Evolutionary conservation across 805 yeast genomes (phyloP), one percentile per base, ranked within the genome.

Genomic region (Candida succiphila): DNA sequence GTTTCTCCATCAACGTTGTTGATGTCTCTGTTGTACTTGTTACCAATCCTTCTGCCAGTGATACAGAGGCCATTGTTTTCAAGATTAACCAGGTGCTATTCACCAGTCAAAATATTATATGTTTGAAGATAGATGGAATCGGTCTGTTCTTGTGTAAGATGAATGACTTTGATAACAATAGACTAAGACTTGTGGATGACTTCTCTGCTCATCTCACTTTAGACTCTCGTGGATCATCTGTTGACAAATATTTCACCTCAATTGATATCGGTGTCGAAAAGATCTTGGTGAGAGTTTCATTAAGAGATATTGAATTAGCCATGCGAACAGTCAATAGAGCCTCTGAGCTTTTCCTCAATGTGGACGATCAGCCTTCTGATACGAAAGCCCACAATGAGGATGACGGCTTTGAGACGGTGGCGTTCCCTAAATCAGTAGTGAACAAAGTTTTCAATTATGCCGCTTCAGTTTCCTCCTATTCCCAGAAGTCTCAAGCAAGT

Each of bases 61-160:
- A 76, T 39, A 74, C 95, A 0, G 95, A 88, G 46, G 97, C 97
- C 0, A 70, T 89, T 39, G 96, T 89, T 2, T 80, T 92, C 60
- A 83, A 84, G 47, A 75, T 87, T 12, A 94, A 81, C 38, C 95
- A 88, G 48, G 56, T 87, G 3, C 58, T 79, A 29, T 50, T 84
- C 3, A 69, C 89, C 0, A 74, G 80, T 37, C 87, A 81, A 46
- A 72, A 75, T 36, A 72, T 79, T 3, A 56, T 70, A 0, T 69
- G 89, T 0, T 50, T 87, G 5, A 74, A 83, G 19, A 78, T 84
- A 0, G 71, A 78, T 41, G 84, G 81, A 38, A 73, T 87, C 33
- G 96, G 97, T 2, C 75, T 92, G 79, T 92, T 83, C 48, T 59
- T 92, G 38, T 74, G 87, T 30, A 67, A 64, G 17, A 87, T 92